Percentiles rank a stretch among this genome's conserved stretches.
Conservation (phyloP, 176 grass and related monocot species). For the Eremochloa ophiuroides region DNA sequence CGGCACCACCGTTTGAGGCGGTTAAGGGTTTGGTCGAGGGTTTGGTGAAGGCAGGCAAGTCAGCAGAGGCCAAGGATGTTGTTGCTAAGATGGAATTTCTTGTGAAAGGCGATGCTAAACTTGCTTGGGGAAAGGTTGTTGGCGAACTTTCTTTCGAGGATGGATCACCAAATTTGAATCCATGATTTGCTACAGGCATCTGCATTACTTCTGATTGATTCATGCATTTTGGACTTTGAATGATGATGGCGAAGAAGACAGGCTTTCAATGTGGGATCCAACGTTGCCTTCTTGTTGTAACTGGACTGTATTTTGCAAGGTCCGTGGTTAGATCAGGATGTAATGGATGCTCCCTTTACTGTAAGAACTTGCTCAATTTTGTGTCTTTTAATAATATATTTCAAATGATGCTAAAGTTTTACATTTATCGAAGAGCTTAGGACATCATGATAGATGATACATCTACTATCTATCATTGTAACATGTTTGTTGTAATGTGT, state of each 20-base stretch:
- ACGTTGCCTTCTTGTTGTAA: slow-evolving; percentile 7
- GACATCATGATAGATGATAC: slow-evolving; percentile 14
- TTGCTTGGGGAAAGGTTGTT: slow-evolving; percentile 71
- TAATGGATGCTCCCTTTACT: slow-evolving; percentile 20
- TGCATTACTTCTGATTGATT: background rate
- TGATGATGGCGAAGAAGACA: slow-evolving; percentile 7
- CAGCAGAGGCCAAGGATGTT: slow-evolving; percentile 61
- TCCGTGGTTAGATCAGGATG: slow-evolving; percentile 27
- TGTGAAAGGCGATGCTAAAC: slow-evolving; percentile 60
- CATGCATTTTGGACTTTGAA: slow-evolving; percentile 21
- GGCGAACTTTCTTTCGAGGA: slow-evolving; percentile 50
- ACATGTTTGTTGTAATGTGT: slow-evolving; percentile 15
- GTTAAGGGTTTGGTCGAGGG: slow-evolving; percentile 72
- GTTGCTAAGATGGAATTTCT: slow-evolving; percentile 55
- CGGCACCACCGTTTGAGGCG: slow-evolving; percentile 53
- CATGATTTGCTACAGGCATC: slow-evolving; percentile 38
- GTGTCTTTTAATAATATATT: slow-evolving; percentile 34
- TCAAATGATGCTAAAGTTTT: slow-evolving; percentile 9
- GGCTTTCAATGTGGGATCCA: background rate
- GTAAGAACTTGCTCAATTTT: slow-evolving; percentile 23
- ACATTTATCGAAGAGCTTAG: slow-evolving; percentile 23
- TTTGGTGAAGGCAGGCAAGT: slow-evolving; percentile 50
- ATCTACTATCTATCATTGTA: slow-evolving; percentile 15
- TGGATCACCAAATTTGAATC: slow-evolving; percentile 21
- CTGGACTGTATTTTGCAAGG: slow-evolving; percentile 19